These are phyloP conservation scores for Nakazawaea anatomiae DNA, from an alignment of 805 yeast genomes.

Conservation along the genomic window DNA sequence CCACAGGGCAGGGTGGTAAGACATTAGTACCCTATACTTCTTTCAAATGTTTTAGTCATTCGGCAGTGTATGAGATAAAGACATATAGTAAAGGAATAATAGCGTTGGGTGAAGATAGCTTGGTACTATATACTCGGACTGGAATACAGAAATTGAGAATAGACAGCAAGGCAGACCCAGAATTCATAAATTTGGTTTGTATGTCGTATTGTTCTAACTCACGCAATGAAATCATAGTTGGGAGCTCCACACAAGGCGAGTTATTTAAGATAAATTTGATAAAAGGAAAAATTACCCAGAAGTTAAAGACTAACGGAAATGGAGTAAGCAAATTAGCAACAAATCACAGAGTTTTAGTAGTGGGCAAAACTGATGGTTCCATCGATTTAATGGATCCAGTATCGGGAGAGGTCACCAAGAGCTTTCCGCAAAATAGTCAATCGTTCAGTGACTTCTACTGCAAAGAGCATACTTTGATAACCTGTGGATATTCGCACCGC, in stretches of 20 bases:
- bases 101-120: constrained; percentile 43
- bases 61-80: constrained; percentile 46
- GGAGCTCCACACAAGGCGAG: constrained; percentile 28
- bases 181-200: constrained; percentile 27
- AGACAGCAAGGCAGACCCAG: constrained; percentile 14
- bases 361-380: constrained; percentile 56
- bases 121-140: constrained; percentile 50
- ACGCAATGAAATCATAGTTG: constrained; percentile 39
- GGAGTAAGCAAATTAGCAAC: constrained; percentile 43
- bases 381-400: constrained; percentile 61
- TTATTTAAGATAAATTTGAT: constrained; percentile 37
- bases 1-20: constrained; percentile 27
- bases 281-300: constrained; percentile 28
- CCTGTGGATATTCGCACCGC: constrained; percentile 76
- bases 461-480: constrained; percentile 59
- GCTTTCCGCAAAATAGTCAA: constrained; percentile 56
- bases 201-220: constrained; percentile 37
- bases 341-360: constrained; percentile 45
- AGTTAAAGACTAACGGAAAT: constrained; percentile 32
- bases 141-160: constrained; percentile 41
- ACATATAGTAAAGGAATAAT: constrained; percentile 53
- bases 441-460: constrained; percentile 60
- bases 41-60: constrained; percentile 41
- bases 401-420: constrained; percentile 38
- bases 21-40: constrained; percentile 52